These are phyloP conservation scores for Hansfordia pulvinata DNA, from an alignment of 2,329 filamentous ascomycete species.

Conservation along the genomic window DNA sequence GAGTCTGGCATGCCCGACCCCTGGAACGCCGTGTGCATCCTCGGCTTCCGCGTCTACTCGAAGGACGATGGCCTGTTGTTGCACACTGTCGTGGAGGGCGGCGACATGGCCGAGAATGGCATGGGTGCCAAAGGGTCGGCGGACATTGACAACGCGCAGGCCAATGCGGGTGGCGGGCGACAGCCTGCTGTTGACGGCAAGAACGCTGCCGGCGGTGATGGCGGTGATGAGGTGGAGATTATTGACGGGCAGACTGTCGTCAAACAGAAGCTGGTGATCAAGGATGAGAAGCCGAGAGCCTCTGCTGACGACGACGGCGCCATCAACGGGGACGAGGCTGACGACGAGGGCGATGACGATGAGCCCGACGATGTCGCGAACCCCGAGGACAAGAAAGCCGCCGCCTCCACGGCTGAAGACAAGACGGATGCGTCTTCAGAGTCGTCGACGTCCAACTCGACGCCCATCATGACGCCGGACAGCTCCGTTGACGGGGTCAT, in stretches of 20 bases:
- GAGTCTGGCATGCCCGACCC: constrained; percentile 25
- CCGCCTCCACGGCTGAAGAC: background rate
- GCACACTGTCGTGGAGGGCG: constrained; percentile 41
- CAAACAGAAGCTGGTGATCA: constrained; percentile 18
- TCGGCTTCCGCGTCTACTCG: constrained; percentile 25
- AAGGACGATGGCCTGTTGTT: constrained; percentile 36
- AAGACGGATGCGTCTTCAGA: too few species aligned
- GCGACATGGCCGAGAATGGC: constrained; percentile 35
- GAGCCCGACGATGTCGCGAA: background rate
- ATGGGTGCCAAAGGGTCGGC: constrained; percentile 42
- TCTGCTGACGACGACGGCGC: constrained; percentile 2
- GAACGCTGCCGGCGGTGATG: constrained; percentile 12
- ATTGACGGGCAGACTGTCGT: constrained; percentile 13
- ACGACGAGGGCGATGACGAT: constrained; percentile 2
- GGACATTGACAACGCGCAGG: constrained; percentile 42
- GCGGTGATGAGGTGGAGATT: constrained; percentile 17
- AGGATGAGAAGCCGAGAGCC: constrained; percentile 10
- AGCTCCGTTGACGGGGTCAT: too few species aligned
- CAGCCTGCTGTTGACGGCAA: too few species aligned
- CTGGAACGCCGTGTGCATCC: constrained; percentile 27
- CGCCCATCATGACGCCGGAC: too few species aligned
- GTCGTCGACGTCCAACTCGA: too few species aligned
- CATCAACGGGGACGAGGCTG: constrained; percentile 3
- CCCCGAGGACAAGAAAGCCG: background rate
- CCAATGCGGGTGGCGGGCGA: constrained; percentile 36